Evolutionary conservation across 2,329 filamentous ascomycete species (phyloP).

Genomic region (Alternaria conjuncta): DNA sequence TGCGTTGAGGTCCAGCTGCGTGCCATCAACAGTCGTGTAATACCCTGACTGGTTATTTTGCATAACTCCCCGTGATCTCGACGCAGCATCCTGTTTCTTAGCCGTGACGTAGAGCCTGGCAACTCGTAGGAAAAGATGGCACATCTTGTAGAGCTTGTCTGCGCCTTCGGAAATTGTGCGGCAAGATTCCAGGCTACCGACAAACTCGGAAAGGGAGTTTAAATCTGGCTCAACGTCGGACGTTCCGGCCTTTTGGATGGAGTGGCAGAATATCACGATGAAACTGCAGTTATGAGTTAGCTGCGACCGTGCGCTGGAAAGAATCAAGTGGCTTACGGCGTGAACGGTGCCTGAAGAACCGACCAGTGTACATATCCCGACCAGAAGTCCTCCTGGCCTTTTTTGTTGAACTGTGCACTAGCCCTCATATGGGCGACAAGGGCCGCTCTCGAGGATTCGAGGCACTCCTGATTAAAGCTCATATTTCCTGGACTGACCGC

Average conservation of each 20-base stretch:
- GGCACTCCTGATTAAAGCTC: constrained; percentile 39
- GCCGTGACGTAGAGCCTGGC: constrained; percentile 68
- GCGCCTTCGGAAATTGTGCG: constrained; percentile 64
- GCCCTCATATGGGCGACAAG: constrained; percentile 39
- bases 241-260: constrained; percentile 59
- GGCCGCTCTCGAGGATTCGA: constrained; percentile 41
- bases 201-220: constrained; percentile 62
- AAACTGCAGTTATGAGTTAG: constrained; percentile 34
- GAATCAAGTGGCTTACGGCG: constrained; percentile 40
- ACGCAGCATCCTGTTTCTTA: constrained; percentile 54
- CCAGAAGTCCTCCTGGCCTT: constrained; percentile 43
- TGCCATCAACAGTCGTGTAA: constrained; percentile 19
- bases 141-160: constrained; percentile 67
- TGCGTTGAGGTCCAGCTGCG: constrained; percentile 28
- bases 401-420: constrained; percentile 38
- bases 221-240: constrained; percentile 64
- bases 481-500: constrained; percentile 41
- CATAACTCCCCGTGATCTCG: constrained; percentile 5
- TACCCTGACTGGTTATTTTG: constrained; percentile 12
- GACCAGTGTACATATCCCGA: constrained; percentile 45
- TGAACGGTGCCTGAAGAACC: constrained; percentile 52
- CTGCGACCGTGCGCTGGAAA: background rate
- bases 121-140: constrained; percentile 66
- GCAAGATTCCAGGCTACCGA: constrained; percentile 60
- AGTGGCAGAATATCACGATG: constrained; percentile 57